Conservation (phyloP, 768 basidiomycete species). For the Arthromyces matolae region DNA sequence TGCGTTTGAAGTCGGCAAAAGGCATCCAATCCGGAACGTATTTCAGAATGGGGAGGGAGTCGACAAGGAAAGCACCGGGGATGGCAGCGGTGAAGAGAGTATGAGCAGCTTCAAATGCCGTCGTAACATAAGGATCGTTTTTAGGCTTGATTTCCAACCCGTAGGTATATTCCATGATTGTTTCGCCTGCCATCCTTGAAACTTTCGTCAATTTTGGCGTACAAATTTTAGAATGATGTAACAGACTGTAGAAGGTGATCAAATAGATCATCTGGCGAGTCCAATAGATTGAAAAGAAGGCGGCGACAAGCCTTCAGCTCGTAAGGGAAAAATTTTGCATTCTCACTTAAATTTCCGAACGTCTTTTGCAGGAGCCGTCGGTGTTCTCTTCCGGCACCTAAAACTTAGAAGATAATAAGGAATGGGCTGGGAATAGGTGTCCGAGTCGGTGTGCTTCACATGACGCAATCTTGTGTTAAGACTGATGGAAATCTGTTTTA, state of each 20-base stretch:
- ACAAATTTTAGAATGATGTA: too few species aligned
- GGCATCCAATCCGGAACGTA: slow-evolving; percentile 35
- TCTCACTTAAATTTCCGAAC: too few species aligned
- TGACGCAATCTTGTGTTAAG: too few species aligned
- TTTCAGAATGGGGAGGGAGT: slow-evolving; percentile 27
- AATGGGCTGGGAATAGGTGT: too few species aligned
- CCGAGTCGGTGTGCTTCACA: too few species aligned
- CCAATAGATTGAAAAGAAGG: slow-evolving; percentile 20
- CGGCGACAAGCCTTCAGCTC: slow-evolving; percentile 19
- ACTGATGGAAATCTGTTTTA: too few species aligned
- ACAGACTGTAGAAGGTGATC: slow-evolving; percentile 10
- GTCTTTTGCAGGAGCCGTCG: too few species aligned
- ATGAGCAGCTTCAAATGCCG: slow-evolving; percentile 26
- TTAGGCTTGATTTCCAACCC: slow-evolving; percentile 27
- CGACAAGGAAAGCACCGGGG: slow-evolving; percentile 30
- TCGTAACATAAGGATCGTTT: slow-evolving; percentile 33
- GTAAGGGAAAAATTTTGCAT: too few species aligned
- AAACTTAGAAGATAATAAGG: too few species aligned
- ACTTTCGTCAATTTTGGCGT: neutral
- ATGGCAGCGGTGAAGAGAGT: slow-evolving; percentile 24
- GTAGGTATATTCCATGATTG: slow-evolving; percentile 31
- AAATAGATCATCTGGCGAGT: slow-evolving; percentile 16
- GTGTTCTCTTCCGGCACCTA: too few species aligned
- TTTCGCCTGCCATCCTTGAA: slow-evolving; percentile 17
- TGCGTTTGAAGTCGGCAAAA: slow-evolving; percentile 31